Percentiles rank a stretch among this genome's conserved stretches.
These are phyloP conservation scores for Neurospora discreta DNA, from an alignment of 495 filamentous ascomycete genomes.

Conservation along the genomic window DNA sequence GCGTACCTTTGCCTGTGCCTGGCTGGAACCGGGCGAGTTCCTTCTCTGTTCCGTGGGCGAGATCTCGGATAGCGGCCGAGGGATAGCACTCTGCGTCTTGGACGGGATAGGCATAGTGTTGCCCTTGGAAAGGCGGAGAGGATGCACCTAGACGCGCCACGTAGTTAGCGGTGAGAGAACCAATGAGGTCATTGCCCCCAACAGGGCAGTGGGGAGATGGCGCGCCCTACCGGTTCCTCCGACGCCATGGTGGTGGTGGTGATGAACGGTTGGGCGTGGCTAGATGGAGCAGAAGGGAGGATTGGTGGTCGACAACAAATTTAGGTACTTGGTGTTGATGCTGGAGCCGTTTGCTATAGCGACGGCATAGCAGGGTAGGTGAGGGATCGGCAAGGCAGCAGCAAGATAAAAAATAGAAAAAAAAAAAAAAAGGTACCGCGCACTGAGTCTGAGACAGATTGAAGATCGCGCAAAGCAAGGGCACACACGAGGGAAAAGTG, in stretches of 20 bases:
- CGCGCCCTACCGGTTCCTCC: constrained; percentile 29
- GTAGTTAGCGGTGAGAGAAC: not conserved
- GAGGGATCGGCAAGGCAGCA: not conserved
- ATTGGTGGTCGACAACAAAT: not conserved
- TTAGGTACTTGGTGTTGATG: not conserved
- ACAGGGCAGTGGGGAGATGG: not conserved
- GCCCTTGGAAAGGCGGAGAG: constrained; percentile 48
- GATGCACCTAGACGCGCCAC: constrained; percentile 33
- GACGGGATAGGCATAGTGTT: constrained; percentile 33
- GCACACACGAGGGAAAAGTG: not conserved
- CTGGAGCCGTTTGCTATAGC: not conserved
- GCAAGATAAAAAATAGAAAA: no score
- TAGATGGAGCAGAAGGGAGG: not conserved
- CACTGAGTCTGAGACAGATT: not conserved
- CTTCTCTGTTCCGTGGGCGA: constrained; percentile 44
- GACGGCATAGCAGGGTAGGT: constrained; percentile 2
- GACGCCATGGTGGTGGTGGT: constrained; percentile 22
- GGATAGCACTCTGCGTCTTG: constrained; percentile 32
- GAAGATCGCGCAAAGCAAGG: not conserved
- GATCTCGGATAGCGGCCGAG: constrained; percentile 47
- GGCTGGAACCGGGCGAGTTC: constrained; percentile 72
- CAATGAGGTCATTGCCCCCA: not conserved
- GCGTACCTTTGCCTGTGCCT: constrained; percentile 49
- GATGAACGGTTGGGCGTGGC: not conserved
- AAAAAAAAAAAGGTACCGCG: not conserved